Evolutionary conservation across 192 early-diverging fungal genomes (phyloP), one percentile per base, ranked within the genome.

Genomic region (Rhizophlyctis rosea): DNA sequence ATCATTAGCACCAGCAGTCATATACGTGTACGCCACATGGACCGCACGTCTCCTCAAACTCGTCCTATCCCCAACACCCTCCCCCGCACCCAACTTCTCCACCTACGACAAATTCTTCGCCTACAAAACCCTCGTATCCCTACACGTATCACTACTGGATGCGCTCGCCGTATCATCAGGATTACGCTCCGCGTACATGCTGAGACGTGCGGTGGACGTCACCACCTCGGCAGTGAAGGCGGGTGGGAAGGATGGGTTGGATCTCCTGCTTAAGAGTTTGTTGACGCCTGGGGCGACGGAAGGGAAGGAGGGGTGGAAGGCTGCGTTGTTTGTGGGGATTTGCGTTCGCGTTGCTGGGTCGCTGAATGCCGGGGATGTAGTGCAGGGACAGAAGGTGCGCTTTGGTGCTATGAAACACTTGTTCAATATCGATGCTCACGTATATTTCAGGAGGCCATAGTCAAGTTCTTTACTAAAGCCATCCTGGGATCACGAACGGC

Each of bases 11-110:
- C 36, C 54, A 34, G 49, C 49, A 23, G 34, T 57, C 69, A 69
- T 62, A 44, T 71, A 33, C 73, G 67, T 62, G 62, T 73, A 34
- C 47, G 39, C 73, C 31, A 78, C 85, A 50, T 65, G 85, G 50
- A 78, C 81, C 49, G 77, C 79, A 13, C 60, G 77, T 48, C 77
- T 86, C 14, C 83, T 89, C 60, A 77, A 78, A 32, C 55, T 88
- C 51, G 32, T 44, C 33, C 4, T 59, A 48, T 56, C 65, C 69
- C n/a, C 64, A 64, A 24, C 44, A 47, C 28, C 68, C 69, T 9
- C 49, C 4, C 16, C 47, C 4, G 4, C 21, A 50, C 16, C 36
- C 14, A 47, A 55, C 5, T 3, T 0, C 39, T 72, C 0, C 54
- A 36, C 36, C 32, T 44, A 44, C 39, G 39, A 44, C 18, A 63